Evolutionary conservation across 768 basidiomycete species (phyloP), one percentile per base, ranked within the genome.

Genomic region (Lentinula sp.): DNA sequence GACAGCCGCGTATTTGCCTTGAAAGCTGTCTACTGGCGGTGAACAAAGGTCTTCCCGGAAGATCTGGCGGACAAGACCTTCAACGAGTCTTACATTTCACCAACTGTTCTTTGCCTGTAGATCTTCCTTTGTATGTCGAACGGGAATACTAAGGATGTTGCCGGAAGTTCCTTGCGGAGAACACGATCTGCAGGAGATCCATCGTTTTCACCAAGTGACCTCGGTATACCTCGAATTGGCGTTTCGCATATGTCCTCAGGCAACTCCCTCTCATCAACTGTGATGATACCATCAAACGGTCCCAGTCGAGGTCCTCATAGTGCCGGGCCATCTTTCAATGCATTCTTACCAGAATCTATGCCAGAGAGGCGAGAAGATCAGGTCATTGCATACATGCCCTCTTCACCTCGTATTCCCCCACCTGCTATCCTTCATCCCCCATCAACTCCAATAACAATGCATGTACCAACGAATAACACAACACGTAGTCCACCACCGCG

Each of bases 151-250:
- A 54, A 39, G 36, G 13, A 54, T 20, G 23, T 57, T 37, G 63
- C 62, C 42, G 68, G 73, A 55, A 68, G 63, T 15, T 55, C 67
- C 8, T 60, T 78, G 53, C 76, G 78, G 42, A 70, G 77, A 49
- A 71, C 69, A 18, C 72, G 76, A 49, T 79, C 80, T 12, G 68
- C 73, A 41, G 76, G 76, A 6, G 79, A 79, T 61, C 70, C 76
- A 13, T 73, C 74, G 9, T 6, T 20, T 48, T 53, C 33, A 18
- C 57, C 57, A 39, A 51, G 62, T 13, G 56, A 43, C 23, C n/a
- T 36, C 16, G 42, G 20, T 45, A 43, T 13, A 2, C 2, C 39
- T 43, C 23, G n/a, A 43, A 5, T 16, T 28, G 23, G 20, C 35
- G 28, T 10, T 43, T 32, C 41, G 20, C 56, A 10, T 18, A 15